Evolutionary conservation across 805 yeast species (phyloP).

Genomic region (Spathaspora passalidarum): DNA sequence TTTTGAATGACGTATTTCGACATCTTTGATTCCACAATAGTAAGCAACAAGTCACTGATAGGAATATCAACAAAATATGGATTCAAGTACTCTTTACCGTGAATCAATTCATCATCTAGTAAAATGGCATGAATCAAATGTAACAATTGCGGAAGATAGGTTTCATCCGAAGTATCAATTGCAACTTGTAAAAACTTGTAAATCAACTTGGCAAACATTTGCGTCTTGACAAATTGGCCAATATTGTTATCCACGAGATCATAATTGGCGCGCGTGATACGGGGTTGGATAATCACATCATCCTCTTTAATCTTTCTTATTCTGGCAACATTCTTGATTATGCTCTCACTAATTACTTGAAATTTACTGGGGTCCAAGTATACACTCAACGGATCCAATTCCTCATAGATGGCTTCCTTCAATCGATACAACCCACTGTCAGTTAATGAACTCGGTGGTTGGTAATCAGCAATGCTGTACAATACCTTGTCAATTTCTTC

Average conservation of each 20-base stretch:
- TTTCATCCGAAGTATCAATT: conserved; percentile 48
- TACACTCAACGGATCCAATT: conserved; percentile 62
- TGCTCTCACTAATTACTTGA: conserved; percentile 48
- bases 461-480: conserved; percentile 58
- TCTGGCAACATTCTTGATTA: conserved; percentile 43
- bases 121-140: conserved; percentile 69
- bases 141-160: conserved; percentile 55
- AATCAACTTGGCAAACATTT: conserved; percentile 52
- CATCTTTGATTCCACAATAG: conserved; percentile 48
- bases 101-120: conserved; percentile 43
- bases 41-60: conserved; percentile 51
- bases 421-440: conserved; percentile 68
- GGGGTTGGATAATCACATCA: conserved; percentile 51
- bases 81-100: conserved; percentile 39
- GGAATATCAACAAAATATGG: conserved; percentile 54
- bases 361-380: conserved; percentile 46
- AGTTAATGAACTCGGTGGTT: conserved; percentile 56
- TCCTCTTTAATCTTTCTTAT: conserved; percentile 33
- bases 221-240: conserved; percentile 50
- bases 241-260: conserved; percentile 36
- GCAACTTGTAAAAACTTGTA: conserved; percentile 57
- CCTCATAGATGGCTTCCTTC: conserved; percentile 49
- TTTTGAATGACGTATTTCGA: conserved; percentile 48
- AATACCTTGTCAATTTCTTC: conserved; percentile 48
- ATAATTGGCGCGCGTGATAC: conserved; percentile 26